Base-by-base conservation (phyloP, 805 yeast species). In the Ogataea methanolica region DNA sequence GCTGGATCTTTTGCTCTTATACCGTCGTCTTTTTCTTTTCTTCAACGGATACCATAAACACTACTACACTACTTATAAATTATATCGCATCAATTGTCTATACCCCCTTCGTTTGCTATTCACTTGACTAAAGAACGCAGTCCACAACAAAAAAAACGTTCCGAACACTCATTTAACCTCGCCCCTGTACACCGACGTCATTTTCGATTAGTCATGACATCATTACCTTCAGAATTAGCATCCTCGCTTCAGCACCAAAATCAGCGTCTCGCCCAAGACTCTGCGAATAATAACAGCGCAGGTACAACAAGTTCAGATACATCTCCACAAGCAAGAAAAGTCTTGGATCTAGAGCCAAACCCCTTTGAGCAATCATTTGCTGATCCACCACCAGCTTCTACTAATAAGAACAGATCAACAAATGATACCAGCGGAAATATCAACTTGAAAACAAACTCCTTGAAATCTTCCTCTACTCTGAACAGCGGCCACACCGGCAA, bases 281-380 rank as follows among this genome's bases (percentile, higher is more conserved):
- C 21, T 19, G n/a, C 41, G 8, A 26, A 31, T 19, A 26, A 23
- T 19, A 11, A 17, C 6, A 15, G n/a, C 23, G 7, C 19, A 31
- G 14, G 46, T 5, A 15, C 45, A 19, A 36, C 42, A 17, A 36
- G 49, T 16, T 22, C 40, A 22, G 39, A 36, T 36, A 14, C 34
- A 46, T 42, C 41, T 46, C 48, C 11, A 45, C 49, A 29, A 42
- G 44, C 34, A 33, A 43, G 43, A 35, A 57, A 57, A 51, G 57
- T 64, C 2, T 49, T 66, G 19, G 71, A 65, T 46, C 45, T 90
- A 49, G 99, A 94, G 65, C 96, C 94, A 9, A 92, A 92, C 60
- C 97, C 97, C 5, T 92, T 92, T 63, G 99, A 92, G 66, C 87
- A 85, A 65, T 87, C 96, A 43, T 92, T 92, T 70, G 97, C 66